Base-by-base conservation (phyloP, 148 eudicot species). In the Amaranthus hypochondriacus region DNA sequence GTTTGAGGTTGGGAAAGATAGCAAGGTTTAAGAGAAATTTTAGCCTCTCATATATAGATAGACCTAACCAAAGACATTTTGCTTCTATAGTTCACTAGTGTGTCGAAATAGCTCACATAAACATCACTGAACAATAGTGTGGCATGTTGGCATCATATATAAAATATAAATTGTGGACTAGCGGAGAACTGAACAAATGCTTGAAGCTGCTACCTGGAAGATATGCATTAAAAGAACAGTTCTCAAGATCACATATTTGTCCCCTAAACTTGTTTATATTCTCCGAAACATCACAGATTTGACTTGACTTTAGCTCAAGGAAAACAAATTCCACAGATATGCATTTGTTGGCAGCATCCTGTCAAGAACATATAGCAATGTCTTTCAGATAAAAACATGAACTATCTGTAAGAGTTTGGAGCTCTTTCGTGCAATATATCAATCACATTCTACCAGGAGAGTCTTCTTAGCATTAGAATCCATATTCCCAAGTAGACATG, bases 281-380 rank as follows among this genome's bases (percentile, higher is more conserved):
- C 62, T 81, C 86, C 56, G 87, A 78, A 46, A 80, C 56, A 56
- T 88, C 86, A 73, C 83, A 48, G 58, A 85, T 82, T 62, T 83
- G 86, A 72, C 80, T 88, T 76, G 87, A 84, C 70, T 79, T 73
- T 77, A 85, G 97, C 78, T 89, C 90, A 71, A 92, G 76, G 60
- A 89, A 83, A 72, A 86, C 70, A 84, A 92, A 88, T 70, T 89
- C 95, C 73, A 92, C 83, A 14, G 90, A 82, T 57, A 92, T 83
- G 83, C 86, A 85, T 76, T 77, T 88, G 21, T 86, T 90, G n/a
- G 89, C 90, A 28, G 97, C 97, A 75, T 89, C 97, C 97, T 92
- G 75, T 48, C 13, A 74, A 83, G n/a, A 68, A 56, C 68, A 67
- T n/a, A 53, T 49, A 75, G 52, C 60, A 60, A 53, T 50, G 59